These are phyloP conservation scores for Chlamydomonas reinhardtii DNA, from an alignment of 163 green algal genomes.

Conservation along the genomic window DNA sequence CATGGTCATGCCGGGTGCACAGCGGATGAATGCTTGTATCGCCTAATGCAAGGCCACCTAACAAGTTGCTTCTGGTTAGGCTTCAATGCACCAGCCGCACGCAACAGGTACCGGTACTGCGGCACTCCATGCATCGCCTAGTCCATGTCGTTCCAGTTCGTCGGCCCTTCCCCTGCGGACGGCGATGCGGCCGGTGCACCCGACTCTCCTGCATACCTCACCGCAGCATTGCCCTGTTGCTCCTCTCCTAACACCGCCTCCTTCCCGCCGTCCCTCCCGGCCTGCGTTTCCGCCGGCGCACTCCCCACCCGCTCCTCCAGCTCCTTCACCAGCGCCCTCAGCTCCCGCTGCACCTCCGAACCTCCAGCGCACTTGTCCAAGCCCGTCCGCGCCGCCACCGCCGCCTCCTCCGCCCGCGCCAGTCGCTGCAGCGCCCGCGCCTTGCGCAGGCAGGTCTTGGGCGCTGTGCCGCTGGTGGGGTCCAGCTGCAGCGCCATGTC, in stretches of 20 bases:
- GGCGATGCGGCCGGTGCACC: not conserved
- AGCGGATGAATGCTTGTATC: no score
- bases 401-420: constrained; percentile 5
- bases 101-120: no score
- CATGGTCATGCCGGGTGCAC: no score
- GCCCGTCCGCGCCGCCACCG: constrained; percentile 6
- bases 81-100: no score
- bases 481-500: constrained; percentile 14
- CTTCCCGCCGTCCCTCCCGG: not conserved
- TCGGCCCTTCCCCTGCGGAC: not conserved
- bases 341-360: not conserved
- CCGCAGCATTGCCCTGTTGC: not conserved
- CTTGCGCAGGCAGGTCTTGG: constrained; percentile 58
- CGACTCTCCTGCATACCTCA: fast-evolving
- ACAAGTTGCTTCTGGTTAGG: no score
- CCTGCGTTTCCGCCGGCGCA: not conserved
- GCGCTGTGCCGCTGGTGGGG: not conserved
- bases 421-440: constrained; percentile 42
- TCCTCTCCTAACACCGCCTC: not conserved
- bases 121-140: no score
- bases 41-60: no score
- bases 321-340: constrained; percentile 6
- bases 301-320: not conserved
- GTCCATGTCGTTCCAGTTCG: constrained; percentile 40
- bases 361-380: constrained; percentile 18